Percentiles rank a stretch among this genome's conserved stretches.
Conservation (phyloP, 2,329 filamentous ascomycete species). For the Aaosphaeria arxii region DNA sequence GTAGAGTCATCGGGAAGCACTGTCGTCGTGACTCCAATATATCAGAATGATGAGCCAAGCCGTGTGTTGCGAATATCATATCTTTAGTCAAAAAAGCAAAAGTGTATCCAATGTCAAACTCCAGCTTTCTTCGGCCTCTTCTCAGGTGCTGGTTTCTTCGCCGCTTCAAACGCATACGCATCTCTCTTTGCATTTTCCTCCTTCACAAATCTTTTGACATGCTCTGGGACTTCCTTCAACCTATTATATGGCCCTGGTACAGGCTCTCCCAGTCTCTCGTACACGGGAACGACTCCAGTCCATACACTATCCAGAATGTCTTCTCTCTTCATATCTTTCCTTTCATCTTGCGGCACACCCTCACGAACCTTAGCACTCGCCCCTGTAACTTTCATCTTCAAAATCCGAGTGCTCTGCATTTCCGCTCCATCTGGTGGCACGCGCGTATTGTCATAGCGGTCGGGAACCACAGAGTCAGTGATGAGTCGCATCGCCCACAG, state of each 20-base stretch:
- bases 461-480: slow-evolving; percentile 68
- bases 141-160: slow-evolving; percentile 17
- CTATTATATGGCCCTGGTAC: slow-evolving; percentile 59
- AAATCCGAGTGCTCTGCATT: slow-evolving; percentile 70
- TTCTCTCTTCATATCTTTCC: slow-evolving; percentile 50
- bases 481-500: slow-evolving; percentile 75
- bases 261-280: slow-evolving; percentile 62
- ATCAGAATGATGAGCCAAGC: too few species aligned
- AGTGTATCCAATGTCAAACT: background rate
- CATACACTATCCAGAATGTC: slow-evolving; percentile 52
- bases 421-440: slow-evolving; percentile 70
- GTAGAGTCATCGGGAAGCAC: too few species aligned
- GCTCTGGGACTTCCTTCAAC: slow-evolving; percentile 57
- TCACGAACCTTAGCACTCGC: slow-evolving; percentile 74
- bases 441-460: slow-evolving; percentile 67
- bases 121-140: slow-evolving; percentile 19
- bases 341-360: slow-evolving; percentile 62
- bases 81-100: too few species aligned
- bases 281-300: slow-evolving; percentile 64
- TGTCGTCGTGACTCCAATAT: too few species aligned
- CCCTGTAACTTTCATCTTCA: slow-evolving; percentile 65
- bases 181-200: slow-evolving; percentile 41
- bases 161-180: slow-evolving; percentile 19
- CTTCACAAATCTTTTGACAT: slow-evolving; percentile 55
- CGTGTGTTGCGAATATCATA: too few species aligned